These are phyloP conservation scores for Silene latifolia DNA, from an alignment of 148 eudicot genomes.

Conservation along the genomic window DNA sequence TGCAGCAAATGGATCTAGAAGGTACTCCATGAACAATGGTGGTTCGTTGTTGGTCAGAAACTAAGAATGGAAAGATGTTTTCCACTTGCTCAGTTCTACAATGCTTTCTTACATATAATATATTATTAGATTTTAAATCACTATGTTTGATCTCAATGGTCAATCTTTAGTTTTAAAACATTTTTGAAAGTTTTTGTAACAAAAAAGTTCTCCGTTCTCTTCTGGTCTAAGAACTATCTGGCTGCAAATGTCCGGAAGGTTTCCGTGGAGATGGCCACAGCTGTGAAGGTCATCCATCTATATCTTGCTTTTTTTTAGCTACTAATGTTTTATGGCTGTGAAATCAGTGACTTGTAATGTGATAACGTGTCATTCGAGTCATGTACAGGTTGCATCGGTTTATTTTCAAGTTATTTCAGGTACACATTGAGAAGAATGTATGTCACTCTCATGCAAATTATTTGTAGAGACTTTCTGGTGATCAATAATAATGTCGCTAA, in stretches of 20 bases:
- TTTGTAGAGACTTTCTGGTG: too few species aligned
- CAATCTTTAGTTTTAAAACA: background rate
- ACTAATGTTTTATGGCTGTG: background rate
- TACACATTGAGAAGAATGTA: too few species aligned
- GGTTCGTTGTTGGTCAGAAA: constrained; percentile 91
- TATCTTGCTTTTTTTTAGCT: background rate
- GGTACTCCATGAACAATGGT: constrained; percentile 69
- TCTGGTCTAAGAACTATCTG: constrained; percentile 49
- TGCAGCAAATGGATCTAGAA: constrained; percentile 84
- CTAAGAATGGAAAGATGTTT: constrained; percentile 40
- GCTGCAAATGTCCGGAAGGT: constrained; percentile 81
- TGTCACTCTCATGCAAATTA: too few species aligned
- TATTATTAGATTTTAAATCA: background rate
- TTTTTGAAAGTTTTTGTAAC: background rate
- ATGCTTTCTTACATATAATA: background rate
- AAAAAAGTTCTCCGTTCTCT: background rate
- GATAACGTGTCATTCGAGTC: too few species aligned
- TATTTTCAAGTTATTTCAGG: too few species aligned
- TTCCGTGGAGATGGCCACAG: constrained; percentile 76
- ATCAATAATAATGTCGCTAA: too few species aligned
- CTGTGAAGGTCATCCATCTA: constrained; percentile 58
- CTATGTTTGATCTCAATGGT: background rate
- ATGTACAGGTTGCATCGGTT: too few species aligned
- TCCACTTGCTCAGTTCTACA: constrained; percentile 86
- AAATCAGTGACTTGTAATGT: background rate